A percentile compares a stretch with the other conserved stretches of the same genome.
These are phyloP conservation scores for Vaccinium macrocarpon DNA, from an alignment of 148 eudicot species.

Conservation along the genomic window DNA sequence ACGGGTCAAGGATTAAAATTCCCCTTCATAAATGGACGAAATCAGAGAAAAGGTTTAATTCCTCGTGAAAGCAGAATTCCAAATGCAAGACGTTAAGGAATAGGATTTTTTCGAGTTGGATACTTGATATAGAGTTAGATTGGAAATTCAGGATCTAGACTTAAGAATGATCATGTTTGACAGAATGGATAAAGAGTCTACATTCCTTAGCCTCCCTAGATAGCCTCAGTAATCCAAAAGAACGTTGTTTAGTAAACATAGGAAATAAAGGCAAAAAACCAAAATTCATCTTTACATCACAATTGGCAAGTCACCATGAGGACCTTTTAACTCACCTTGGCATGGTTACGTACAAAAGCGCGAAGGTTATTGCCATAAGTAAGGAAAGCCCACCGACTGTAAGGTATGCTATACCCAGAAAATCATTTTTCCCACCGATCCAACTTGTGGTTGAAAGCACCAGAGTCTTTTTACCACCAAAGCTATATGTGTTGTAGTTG, in stretches of 20 bases:
- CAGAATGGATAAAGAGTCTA: background rate
- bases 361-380: conserved; percentile 52
- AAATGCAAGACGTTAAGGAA: background rate
- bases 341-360: conserved; percentile 50
- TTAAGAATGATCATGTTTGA: background rate
- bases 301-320: background rate
- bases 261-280: background rate
- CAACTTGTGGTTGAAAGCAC: conserved; percentile 89
- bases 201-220: background rate
- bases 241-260: background rate
- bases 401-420: conserved; percentile 68
- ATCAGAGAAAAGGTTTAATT: background rate
- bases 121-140: background rate
- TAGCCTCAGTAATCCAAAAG: background rate
- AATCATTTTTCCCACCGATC: conserved; percentile 82
- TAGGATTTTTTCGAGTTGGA: background rate
- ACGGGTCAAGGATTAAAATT: background rate
- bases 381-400: conserved; percentile 67
- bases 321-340: conserved; percentile 51
- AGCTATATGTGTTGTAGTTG: conserved; percentile 79
- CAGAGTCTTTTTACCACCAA: conserved; percentile 68
- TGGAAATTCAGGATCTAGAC: background rate
- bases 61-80: background rate
- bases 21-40: background rate
- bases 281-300: background rate